Conservation (phyloP, 345 rosid genomes). For the Pugionium cornutum region DNA sequence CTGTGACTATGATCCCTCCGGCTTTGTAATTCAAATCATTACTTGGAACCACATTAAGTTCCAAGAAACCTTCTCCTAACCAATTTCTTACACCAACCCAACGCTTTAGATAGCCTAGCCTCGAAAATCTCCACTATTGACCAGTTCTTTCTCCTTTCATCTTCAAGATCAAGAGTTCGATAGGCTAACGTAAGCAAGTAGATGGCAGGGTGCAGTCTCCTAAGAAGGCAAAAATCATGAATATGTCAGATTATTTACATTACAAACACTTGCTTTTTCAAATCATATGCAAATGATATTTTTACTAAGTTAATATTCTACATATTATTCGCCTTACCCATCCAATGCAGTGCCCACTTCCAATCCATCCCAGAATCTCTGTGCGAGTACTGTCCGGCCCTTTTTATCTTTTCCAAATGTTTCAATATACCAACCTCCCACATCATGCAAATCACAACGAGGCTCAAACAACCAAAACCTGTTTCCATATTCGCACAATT, state of each 20-base stretch:
- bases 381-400: slow-evolving; percentile 61
- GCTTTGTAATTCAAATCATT: neutral
- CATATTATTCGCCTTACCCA: slow-evolving; percentile 51
- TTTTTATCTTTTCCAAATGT: slow-evolving; percentile 83
- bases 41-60: slow-evolving; percentile 19
- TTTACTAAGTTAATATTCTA: neutral
- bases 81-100: slow-evolving; percentile 74
- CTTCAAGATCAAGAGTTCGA: slow-evolving; percentile 92
- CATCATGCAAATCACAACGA: slow-evolving; percentile 82
- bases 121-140: slow-evolving; percentile 46
- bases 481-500: slow-evolving; percentile 32
- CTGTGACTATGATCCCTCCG: too few species aligned
- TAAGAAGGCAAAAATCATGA: slow-evolving; percentile 35
- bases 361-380: slow-evolving; percentile 78
- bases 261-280: neutral
- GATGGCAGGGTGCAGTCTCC: slow-evolving; percentile 94
- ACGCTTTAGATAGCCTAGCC: slow-evolving; percentile 46
- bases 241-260: slow-evolving; percentile 16
- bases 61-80: slow-evolving; percentile 30
- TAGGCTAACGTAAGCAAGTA: slow-evolving; percentile 85
- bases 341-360: slow-evolving; percentile 53
- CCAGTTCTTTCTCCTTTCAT: slow-evolving; percentile 63
- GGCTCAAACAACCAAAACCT: slow-evolving; percentile 98
- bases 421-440: slow-evolving; percentile 97
- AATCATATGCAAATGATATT: neutral